phyloP scores from a whole-genome alignment of 768 basidiomycete species.

The Asterophora lycoperdoides region DNA sequence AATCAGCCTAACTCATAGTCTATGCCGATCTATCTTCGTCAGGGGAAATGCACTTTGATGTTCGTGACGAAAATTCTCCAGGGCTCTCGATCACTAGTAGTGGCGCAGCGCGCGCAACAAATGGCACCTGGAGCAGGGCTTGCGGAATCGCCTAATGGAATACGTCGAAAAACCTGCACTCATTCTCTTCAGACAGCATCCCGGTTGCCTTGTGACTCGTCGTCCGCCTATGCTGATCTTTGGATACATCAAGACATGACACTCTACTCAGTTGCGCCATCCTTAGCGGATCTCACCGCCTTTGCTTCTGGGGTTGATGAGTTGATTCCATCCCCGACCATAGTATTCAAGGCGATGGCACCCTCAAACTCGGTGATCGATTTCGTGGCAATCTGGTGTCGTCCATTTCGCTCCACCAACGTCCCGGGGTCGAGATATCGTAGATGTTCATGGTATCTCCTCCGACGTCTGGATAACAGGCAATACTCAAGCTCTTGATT shows the following conservation, averaged over 20 bases:
- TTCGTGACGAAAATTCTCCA: too few relatives aligned
- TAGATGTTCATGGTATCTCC: neutral
- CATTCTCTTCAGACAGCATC: neutral
- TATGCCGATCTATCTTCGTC: too few relatives aligned
- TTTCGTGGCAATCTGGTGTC: neutral
- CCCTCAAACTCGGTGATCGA: neutral
- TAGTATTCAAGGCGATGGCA: neutral
- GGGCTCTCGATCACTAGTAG: neutral
- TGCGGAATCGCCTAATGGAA: neutral
- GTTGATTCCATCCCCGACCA: neutral
- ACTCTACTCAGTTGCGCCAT: slow-evolving; percentile 3
- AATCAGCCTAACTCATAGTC: too few relatives aligned
- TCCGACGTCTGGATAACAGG: neutral
- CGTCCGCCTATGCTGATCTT: neutral
- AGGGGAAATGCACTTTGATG: too few relatives aligned
- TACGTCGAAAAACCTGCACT: neutral
- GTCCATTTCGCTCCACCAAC: neutral
- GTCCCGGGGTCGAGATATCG: neutral
- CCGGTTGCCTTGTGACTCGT: neutral
- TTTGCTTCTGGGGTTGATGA: slow-evolving; percentile 5
- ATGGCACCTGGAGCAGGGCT: neutral
- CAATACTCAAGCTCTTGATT: neutral
- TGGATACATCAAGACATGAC: slow-evolving; percentile 7
- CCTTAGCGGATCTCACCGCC: slow-evolving; percentile 10
- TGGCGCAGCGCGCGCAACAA: neutral